These are phyloP conservation scores for Sclerotinia minor DNA, from an alignment of 2,329 filamentous ascomycete species.

Conservation along the genomic window DNA sequence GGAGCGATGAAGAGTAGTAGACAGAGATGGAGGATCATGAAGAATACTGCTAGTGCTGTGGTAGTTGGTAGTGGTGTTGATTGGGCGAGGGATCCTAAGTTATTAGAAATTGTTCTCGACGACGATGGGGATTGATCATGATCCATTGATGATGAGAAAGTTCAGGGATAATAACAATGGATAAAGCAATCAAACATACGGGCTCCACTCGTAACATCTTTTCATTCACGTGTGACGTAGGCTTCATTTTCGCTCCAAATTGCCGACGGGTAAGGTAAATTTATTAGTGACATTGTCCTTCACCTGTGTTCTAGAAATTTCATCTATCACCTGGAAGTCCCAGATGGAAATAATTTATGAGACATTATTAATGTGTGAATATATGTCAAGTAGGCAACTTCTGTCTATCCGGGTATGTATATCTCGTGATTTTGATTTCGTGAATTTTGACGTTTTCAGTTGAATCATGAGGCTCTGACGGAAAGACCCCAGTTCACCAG, in stretches of 20 bases:
- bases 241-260: background rate
- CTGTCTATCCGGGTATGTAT: background rate
- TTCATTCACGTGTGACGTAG: background rate
- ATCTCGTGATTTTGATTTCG: background rate
- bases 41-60: constrained; percentile 74
- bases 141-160: constrained; percentile 37
- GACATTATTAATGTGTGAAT: background rate
- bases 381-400: background rate
- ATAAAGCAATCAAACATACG: background rate
- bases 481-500: constrained; percentile 6
- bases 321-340: background rate
- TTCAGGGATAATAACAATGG: background rate
- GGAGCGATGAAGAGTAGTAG: constrained; percentile 60
- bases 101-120: constrained; percentile 73
- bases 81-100: constrained; percentile 69
- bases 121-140: constrained; percentile 51
- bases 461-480: constrained; percentile 2
- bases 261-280: background rate
- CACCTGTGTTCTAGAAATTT: background rate
- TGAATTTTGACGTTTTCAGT: background rate
- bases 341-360: background rate
- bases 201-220: no score
- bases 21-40: constrained; percentile 71
- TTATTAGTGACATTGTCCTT: background rate
- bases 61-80: constrained; percentile 80